Evolutionary conservation across 73 alveolate genomes (phyloP).

Genomic region (Paramecium caudatum): DNA sequence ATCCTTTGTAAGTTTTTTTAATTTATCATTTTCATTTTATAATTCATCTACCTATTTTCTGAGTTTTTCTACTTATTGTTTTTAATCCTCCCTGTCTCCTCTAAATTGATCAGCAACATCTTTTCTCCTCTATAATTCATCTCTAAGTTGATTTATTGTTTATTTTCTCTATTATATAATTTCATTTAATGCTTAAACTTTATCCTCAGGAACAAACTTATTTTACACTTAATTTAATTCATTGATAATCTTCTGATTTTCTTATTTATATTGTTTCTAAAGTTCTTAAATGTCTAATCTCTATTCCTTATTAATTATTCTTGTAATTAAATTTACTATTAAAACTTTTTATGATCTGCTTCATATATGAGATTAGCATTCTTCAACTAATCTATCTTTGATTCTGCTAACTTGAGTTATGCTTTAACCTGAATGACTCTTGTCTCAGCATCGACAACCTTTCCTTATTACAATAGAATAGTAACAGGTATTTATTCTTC

Average conservation of each 20-base stretch:
- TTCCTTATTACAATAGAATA: background rate
- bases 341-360: background rate
- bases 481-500: constrained; percentile 12
- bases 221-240: constrained; percentile 58
- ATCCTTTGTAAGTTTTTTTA: constrained; percentile 3
- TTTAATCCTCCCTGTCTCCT: constrained; percentile 47
- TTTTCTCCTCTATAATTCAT: constrained; percentile 44
- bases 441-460: background rate
- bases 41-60: constrained; percentile 42
- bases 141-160: constrained; percentile 20
- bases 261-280: constrained; percentile 30
- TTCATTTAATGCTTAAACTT: constrained; percentile 32
- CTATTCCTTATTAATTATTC: background rate
- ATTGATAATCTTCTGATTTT: constrained; percentile 22
- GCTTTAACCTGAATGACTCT: background rate
- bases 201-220: constrained; percentile 70
- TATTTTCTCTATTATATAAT: background rate
- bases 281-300: constrained; percentile 56
- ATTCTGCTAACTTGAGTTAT: background rate
- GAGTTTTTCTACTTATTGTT: constrained; percentile 14
- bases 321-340: background rate
- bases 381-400: constrained; percentile 17
- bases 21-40: constrained; percentile 35
- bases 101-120: constrained; percentile 70
- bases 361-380: constrained; percentile 42